Evolutionary conservation across 2,329 filamentous ascomycete genomes (phyloP), one percentile per base, ranked within the genome.

Genomic region (Conoideocrella luteorostrata): DNA sequence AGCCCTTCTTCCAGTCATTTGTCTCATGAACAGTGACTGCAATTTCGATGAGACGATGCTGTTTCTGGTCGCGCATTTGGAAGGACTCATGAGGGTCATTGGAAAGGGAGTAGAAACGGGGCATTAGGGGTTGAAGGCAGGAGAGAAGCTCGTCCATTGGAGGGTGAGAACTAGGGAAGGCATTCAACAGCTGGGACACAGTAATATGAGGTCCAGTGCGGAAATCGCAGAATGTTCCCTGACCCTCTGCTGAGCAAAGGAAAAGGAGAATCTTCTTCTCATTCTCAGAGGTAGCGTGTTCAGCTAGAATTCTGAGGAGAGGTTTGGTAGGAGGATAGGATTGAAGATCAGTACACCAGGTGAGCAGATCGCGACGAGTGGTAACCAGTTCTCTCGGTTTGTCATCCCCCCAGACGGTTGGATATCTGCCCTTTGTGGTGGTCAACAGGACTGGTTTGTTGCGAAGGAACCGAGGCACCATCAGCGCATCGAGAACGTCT

Each of bases 321-420:
- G 78, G 77, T 74, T 97, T 97, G 26, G 86, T 95, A 0, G 93
- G 91, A 2, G 91, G 84, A 55, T 91, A 89, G 12, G 88, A 95
- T 63, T 96, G 89, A 49, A 97, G 80, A 62, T 98, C 93, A 21
- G 85, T 83, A 61, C 90, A 96, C 93, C 93, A 98, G 9, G 86
- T 95, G 44, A 98, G 72, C n/a, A 98, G 72, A 61, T 95, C 91
- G 39, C 91, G 78, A 38, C 91, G 82, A 0, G 90, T 97, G 4
- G 91, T 95, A 44, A 90, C 72, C n/a, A 98, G 72, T 60, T 93
- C 84, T 45, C 93, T 80, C 6, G 90, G 67, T 63, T 86, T 68
- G 17, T 97, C 91, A 2, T 95, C 88, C 33, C 91, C 93, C 93
- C 93, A 98, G 39, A 98, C 94, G 1, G 93, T 98, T 4, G 93